A percentile compares a stretch with the other conserved stretches of the same genome.
phyloP scores from a whole-genome alignment of 345 rosid species.

The Sonneratia caseolaris region DNA sequence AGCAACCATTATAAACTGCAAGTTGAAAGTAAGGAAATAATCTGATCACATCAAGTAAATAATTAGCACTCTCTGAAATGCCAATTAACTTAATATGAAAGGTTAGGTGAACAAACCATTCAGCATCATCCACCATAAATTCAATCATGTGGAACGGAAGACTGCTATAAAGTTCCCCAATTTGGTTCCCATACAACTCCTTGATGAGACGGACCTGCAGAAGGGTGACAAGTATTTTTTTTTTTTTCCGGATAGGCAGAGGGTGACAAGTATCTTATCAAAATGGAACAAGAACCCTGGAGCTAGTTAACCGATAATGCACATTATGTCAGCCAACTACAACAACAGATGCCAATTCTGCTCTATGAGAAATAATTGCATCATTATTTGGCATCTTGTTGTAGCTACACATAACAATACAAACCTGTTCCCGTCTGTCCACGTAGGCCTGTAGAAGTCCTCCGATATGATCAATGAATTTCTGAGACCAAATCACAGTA shows the following conservation, averaged over 20 bases:
- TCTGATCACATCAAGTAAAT: neutral
- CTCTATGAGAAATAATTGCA: constrained; percentile 6
- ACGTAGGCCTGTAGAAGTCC: constrained; percentile 84
- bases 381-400: neutral
- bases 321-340: neutral
- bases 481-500: constrained; percentile 36
- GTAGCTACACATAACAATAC: neutral
- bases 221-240: neutral
- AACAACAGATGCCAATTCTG: neutral
- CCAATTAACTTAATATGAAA: neutral
- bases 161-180: constrained; percentile 79
- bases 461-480: constrained; percentile 81
- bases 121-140: constrained; percentile 62
- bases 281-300: neutral
- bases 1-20: neutral
- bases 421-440: constrained; percentile 91
- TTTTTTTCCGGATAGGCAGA: too few species aligned
- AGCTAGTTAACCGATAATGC: neutral
- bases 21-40: neutral
- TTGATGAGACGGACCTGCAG: constrained; percentile 79
- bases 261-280: neutral
- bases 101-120: constrained; percentile 47
- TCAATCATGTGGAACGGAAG: constrained; percentile 92
- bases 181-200: constrained; percentile 90
- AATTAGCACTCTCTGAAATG: neutral